Evolutionary conservation across 441 rosid species (phyloP), one percentile per base, ranked within the genome.

Genomic region (Breynia disticha): DNA sequence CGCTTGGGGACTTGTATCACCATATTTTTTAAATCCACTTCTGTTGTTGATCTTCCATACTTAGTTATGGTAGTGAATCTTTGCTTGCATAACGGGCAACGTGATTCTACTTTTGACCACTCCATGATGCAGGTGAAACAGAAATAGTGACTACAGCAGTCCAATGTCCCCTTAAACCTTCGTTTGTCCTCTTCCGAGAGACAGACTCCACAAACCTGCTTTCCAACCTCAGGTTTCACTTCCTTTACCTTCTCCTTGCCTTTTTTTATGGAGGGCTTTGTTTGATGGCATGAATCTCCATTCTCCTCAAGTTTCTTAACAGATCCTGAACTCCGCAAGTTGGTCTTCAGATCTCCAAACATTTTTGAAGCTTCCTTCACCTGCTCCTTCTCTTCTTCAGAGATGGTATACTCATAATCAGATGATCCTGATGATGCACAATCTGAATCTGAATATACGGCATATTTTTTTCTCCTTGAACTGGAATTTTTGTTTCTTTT

Each of bases 21-120:
- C 64, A 72, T 76, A 67, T 79, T 84, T 75, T 89, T 85, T 72
- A 73, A 64, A 76, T 87, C 95, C 46, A 82, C 77, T 56, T 87
- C 95, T 14, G 71, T 62, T 13, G 79, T 69, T 45, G 81, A 67
- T 77, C 95, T 87, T 48, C 93, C 83, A 15, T 83, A 81, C 73
- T 94, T 90, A 60, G 76, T 85, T 61, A 94, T 87, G 35, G 97
- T 79, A 56, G 62, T 67, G 59, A 94, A 90, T 72, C 99, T 82
- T 71, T 87, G 93, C 72, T 94, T 94, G 81, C 99, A 94, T 61
- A 82, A 56, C n/a, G 99, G 99, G 63, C 99, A 94, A 53, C 97
- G 96, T 48, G 99, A 84, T 75, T 94, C 99, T 56, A 94, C 95
- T 69, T 85, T 90, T 1, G 99, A 85, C 99, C 99, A 94, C 66